phyloP scores from a whole-genome alignment of 176 grass and related monocot genomes.

The Triticum turgidum region DNA sequence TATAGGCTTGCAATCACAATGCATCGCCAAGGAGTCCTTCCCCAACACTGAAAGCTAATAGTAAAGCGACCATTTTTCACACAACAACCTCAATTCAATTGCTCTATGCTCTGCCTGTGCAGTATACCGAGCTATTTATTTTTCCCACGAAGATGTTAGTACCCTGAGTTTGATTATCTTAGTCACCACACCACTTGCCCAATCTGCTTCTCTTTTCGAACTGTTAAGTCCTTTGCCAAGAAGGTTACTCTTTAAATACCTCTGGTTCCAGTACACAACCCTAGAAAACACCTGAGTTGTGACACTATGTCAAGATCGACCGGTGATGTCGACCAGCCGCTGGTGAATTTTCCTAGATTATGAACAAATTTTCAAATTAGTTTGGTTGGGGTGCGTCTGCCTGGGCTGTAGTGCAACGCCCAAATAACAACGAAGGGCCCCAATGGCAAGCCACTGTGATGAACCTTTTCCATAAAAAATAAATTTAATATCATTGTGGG shows the following conservation, averaged over 20 bases:
- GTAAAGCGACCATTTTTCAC: not conserved
- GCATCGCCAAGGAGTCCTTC: no score
- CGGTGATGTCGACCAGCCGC: no score
- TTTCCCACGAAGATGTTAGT: no score
- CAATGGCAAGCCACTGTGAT: not conserved
- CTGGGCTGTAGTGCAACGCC: not conserved
- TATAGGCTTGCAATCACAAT: no score
- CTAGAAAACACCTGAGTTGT: no score
- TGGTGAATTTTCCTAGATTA: no score
- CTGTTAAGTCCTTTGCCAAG: not conserved
- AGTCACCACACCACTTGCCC: not conserved
- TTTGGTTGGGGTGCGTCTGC: not conserved
- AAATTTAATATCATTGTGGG: slow-evolving; percentile 54
- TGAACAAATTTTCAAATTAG: not conserved
- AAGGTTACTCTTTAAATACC: not conserved
- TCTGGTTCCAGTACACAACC: not conserved
- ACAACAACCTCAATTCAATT: not conserved
- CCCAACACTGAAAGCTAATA: no score
- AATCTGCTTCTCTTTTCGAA: not conserved
- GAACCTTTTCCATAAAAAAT: not conserved
- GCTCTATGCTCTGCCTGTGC: not conserved
- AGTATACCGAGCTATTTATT: no score
- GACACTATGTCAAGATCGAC: no score
- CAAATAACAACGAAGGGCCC: not conserved
- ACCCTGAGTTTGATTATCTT: not conserved